Evolutionary conservation across 805 yeast species (phyloP).

Genomic region (Lipomyces orientalis): DNA sequence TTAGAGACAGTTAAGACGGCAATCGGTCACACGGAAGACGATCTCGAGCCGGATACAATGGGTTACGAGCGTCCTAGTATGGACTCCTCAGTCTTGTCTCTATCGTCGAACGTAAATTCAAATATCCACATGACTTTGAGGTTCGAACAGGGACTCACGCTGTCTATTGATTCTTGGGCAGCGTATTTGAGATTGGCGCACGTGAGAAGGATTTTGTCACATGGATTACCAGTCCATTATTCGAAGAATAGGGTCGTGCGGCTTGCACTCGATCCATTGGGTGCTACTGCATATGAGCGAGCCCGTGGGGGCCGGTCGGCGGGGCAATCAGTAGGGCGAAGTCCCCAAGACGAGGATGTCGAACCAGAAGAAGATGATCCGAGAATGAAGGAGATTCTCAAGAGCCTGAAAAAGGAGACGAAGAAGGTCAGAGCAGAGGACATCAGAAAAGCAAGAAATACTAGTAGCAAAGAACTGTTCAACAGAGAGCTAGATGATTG

Average conservation of each 20-base stretch:
- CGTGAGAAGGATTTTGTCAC: constrained; percentile 31
- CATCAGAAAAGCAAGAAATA: constrained; percentile 20
- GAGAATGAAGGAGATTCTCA: constrained; percentile 6
- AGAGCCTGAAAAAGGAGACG: constrained; percentile 13
- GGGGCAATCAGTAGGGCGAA: neutral
- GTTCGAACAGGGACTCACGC: constrained; percentile 28
- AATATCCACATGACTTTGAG: constrained; percentile 33
- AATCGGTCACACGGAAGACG: constrained; percentile 16
- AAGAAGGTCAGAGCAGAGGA: constrained; percentile 11
- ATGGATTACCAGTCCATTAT: constrained; percentile 40
- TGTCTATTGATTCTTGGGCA: constrained; percentile 38
- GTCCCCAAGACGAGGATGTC: constrained; percentile 14
- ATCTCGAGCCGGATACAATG: constrained; percentile 19
- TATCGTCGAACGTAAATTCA: constrained; percentile 12
- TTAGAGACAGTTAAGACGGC: constrained; percentile 37
- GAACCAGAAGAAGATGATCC: constrained; percentile 14
- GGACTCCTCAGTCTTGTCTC: constrained; percentile 17
- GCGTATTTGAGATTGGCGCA: constrained; percentile 33
- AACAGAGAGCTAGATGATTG: constrained; percentile 23
- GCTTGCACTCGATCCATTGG: constrained; percentile 22
- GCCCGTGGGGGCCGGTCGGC: neutral
- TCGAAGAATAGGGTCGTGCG: constrained; percentile 34
- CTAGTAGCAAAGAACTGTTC: constrained; percentile 12
- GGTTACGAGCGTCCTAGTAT: constrained; percentile 19
- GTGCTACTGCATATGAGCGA: constrained; percentile 26